A percentile compares a stretch with the other conserved stretches of the same genome.
Conservation (phyloP, 352 stramenopile species). For the Phytophthora citrophthora region DNA sequence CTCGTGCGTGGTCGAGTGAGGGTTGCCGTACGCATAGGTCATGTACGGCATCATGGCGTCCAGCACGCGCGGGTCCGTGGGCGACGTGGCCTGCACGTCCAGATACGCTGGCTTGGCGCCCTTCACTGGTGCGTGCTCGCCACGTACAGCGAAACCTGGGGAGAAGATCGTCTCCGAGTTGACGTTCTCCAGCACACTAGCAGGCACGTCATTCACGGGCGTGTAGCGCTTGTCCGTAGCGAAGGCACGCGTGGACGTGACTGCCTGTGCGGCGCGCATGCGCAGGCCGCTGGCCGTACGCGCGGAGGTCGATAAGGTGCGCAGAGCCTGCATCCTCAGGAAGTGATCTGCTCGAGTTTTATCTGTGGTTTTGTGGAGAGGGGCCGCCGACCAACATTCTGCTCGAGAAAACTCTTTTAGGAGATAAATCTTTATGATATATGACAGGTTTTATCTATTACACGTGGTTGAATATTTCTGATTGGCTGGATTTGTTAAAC, state of each 20-base stretch:
- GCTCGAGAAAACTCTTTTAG: not conserved
- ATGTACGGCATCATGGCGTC: slow-evolving; percentile 99
- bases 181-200: slow-evolving; percentile 87
- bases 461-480: not conserved
- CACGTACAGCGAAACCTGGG: slow-evolving; percentile 79
- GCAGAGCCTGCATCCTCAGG: slow-evolving; percentile 34
- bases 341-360: slow-evolving; percentile 21
- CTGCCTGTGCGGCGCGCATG: slow-evolving; percentile 2
- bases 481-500: slow-evolving; percentile 27
- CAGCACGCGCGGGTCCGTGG: slow-evolving; percentile 98
- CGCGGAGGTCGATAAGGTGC: slow-evolving; percentile 11
- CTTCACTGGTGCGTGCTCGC: slow-evolving; percentile 54
- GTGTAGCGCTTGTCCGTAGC: slow-evolving; percentile 85
- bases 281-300: slow-evolving; percentile 15
- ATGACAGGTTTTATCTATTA: not conserved
- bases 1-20: slow-evolving; percentile 98
- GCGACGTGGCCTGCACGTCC: slow-evolving; percentile 98
- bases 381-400: slow-evolving; percentile 3
- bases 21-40: slow-evolving; percentile 97
- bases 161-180: slow-evolving; percentile 85
- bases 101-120: slow-evolving; percentile 92
- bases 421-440: not conserved
- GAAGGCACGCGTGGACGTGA: slow-evolving; percentile 25
- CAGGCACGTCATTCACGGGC: slow-evolving; percentile 79
- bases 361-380: slow-evolving; percentile 22